Base-by-base conservation (phyloP, 1,139 yeast genomes). In the Candida freyschussii region DNA sequence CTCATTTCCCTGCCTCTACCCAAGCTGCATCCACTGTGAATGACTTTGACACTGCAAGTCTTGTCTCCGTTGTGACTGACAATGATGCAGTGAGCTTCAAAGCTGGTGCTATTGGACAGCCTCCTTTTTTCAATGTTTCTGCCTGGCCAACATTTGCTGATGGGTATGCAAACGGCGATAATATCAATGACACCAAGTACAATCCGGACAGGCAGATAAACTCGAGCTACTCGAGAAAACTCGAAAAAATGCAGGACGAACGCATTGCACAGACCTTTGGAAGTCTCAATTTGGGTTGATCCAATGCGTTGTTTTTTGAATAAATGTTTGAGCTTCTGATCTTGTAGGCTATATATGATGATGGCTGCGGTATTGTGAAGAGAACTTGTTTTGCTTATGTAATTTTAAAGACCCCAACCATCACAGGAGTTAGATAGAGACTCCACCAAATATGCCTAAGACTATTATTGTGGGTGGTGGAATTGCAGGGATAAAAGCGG, bases 381-480 rank as follows among this genome's bases (percentile, higher is more conserved):
- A 21, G 23, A 21, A 21, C 13, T 8, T 7, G 23, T 4, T 10
- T 13, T 21, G n/a, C 9, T 21, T 7, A 12, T 21, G 23, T 21
- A 21, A 10, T 10, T 21, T 11, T 11, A 12, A 7, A 12, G 12
- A 11, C 23, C 23, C 13, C 23, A 10, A 6, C 4, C 13, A 6
- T 13, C 2, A 13, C 9, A 7, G 23, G 23, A 1, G 13, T 21
- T 21, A 21, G 6, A 12, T 21, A 12, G n/a, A 12, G 7, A 11
- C 23, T 3, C 13, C 23, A 21, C 13, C n/a, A n/a, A n/a, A n/a
- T n/a, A n/a, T n/a, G n/a, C n/a, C n/a, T n/a, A n/a, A n/a, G n/a
- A n/a, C n/a, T n/a, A 53, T 71, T 1, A 65, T 86, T 6, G 63
- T 86, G 9, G 96, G 96, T 3, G 95, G 85, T 8, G 96, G 96